Percentiles rank a stretch among this genome's conserved stretches.
These are phyloP conservation scores for Plicaturopsis crispa DNA, from an alignment of 768 basidiomycete species.

Conservation along the genomic window DNA sequence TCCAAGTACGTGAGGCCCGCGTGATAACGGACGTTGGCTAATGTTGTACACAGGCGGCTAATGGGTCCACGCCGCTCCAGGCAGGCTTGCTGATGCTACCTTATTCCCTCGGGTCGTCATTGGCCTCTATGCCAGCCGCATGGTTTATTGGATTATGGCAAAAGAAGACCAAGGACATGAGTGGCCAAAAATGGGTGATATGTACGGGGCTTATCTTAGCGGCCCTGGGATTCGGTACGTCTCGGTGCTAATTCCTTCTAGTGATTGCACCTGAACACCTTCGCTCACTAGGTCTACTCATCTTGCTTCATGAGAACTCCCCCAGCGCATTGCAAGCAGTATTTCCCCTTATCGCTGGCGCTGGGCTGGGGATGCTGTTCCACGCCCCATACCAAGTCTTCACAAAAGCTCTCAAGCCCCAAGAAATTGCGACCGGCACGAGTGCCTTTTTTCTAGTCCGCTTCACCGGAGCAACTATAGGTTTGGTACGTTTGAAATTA, in stretches of 20 bases:
- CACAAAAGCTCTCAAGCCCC: slow-evolving; percentile 52
- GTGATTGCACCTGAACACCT: slow-evolving; percentile 12
- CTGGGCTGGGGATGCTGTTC: slow-evolving; percentile 79
- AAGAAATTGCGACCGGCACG: slow-evolving; percentile 70
- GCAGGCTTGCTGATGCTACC: slow-evolving; percentile 74
- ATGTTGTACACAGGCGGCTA: slow-evolving; percentile 45
- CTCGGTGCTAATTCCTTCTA: slow-evolving; percentile 3
- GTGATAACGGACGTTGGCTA: no score
- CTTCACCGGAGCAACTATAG: slow-evolving; percentile 80
- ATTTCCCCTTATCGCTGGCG: slow-evolving; percentile 67
- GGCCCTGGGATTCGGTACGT: slow-evolving; percentile 67
- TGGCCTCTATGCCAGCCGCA: slow-evolving; percentile 82
- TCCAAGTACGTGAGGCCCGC: slow-evolving; percentile 51
- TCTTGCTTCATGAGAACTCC: slow-evolving; percentile 49
- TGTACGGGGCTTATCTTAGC: slow-evolving; percentile 56
- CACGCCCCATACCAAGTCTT: slow-evolving; percentile 84
- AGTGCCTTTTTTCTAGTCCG: slow-evolving; percentile 84
- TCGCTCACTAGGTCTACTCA: slow-evolving; percentile 52
- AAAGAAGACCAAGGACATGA: slow-evolving; percentile 43
- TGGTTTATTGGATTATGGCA: slow-evolving; percentile 74
- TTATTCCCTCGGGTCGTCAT: slow-evolving; percentile 78
- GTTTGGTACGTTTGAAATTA: slow-evolving; percentile 53
- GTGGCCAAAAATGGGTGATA: slow-evolving; percentile 61
- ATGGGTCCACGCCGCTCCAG: slow-evolving; percentile 60
- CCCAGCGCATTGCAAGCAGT: slow-evolving; percentile 33